Evolutionary conservation across 108 stramenopile species (phyloP).

Genomic region (Cyclotella baltica): DNA sequence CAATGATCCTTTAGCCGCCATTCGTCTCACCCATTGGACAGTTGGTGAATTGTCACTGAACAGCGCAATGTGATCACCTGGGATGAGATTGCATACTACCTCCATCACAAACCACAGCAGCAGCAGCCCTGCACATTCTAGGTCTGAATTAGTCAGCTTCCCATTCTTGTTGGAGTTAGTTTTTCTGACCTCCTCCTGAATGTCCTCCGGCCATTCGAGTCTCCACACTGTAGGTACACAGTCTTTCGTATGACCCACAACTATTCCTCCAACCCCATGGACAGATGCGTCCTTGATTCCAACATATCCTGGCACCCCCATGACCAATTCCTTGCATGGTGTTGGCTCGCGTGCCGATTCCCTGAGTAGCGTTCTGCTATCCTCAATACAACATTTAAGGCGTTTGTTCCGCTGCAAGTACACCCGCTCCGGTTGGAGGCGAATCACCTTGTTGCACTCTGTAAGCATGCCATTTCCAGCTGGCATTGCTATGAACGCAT

Average conservation of each 20-base stretch:
- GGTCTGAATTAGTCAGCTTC: no score
- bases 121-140: no score
- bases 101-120: slow-evolving; percentile 29
- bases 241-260: neutral
- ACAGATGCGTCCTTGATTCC: slow-evolving; percentile 1
- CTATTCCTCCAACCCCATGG: neutral
- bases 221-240: neutral
- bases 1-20: neutral
- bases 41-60: no score
- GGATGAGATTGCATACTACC: no score
- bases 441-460: neutral
- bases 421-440: neutral
- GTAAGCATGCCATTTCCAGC: neutral
- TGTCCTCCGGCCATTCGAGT: no score
- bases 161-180: no score
- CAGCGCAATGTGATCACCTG: no score
- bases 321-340: neutral
- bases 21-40: neutral
- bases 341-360: neutral
- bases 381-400: neutral
- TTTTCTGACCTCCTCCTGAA: neutral
- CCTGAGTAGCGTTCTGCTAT: neutral
- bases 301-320: neutral
- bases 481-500: slow-evolving; percentile 18
- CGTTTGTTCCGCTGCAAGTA: neutral